Conservation (phyloP, 2,329 filamentous ascomycete species). For the Clonostachys rhizophaga region DNA sequence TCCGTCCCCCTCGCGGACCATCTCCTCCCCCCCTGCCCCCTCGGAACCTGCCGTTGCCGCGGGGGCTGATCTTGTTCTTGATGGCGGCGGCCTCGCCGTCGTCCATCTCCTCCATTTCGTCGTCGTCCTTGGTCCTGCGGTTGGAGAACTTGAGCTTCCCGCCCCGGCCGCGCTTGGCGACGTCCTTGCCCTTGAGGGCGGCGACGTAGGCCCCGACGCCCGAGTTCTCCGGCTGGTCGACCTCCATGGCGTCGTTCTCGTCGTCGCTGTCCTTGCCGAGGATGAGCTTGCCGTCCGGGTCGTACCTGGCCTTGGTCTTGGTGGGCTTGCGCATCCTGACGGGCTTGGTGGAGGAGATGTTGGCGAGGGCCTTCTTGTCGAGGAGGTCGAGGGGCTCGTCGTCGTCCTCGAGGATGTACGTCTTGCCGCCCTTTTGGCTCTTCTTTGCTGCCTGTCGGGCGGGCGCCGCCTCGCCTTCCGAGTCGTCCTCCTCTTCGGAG, state of each 20-base stretch:
- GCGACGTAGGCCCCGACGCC: conserved; percentile 67
- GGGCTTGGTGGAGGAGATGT: conserved; percentile 89
- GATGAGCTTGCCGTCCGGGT: conserved; percentile 78
- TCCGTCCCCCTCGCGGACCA: conserved; percentile 20
- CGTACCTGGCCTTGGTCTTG: conserved; percentile 59
- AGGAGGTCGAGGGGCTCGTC: conserved; percentile 93
- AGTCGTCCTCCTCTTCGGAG: conserved; percentile 45
- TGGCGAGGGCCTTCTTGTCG: conserved; percentile 81
- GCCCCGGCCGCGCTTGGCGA: conserved; percentile 57
- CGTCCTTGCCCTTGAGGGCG: conserved; percentile 64
- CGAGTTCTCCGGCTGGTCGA: conserved; percentile 57
- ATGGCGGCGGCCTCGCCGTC: conserved; percentile 46
- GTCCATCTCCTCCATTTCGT: conserved; percentile 49
- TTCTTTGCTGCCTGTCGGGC: conserved; percentile 34
- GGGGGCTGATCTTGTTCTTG: conserved; percentile 41
- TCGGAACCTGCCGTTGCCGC: conserved; percentile 17
- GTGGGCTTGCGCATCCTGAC: conserved; percentile 54
- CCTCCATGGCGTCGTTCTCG: conserved; percentile 52
- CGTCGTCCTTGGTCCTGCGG: conserved; percentile 41
- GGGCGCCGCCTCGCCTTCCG: conserved; percentile 56
- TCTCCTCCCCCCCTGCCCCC: conserved; percentile 22
- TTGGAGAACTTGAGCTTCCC: conserved; percentile 71
- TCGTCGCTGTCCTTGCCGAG: conserved; percentile 55
- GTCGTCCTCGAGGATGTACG: conserved; percentile 91
- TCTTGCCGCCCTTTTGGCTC: conserved; percentile 57